Evolutionary conservation across 139 green algal species (phyloP).

Genomic region (Chlorella ohadii): DNA sequence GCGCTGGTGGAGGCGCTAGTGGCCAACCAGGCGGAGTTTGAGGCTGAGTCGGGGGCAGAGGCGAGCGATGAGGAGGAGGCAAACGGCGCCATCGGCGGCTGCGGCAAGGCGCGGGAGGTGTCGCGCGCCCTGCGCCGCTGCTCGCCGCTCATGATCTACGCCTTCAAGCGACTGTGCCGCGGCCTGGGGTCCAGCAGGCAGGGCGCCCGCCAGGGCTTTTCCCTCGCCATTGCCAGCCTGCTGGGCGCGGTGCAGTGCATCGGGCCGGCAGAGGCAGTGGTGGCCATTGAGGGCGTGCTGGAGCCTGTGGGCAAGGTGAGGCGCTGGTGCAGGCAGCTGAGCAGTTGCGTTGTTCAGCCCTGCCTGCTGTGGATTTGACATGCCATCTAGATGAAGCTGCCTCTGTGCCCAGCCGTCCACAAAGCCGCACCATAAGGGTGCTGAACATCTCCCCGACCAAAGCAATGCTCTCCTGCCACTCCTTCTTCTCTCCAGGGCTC

Average conservation of each 20-base stretch:
- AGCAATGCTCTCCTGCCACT: neutral
- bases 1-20: constrained; percentile 49
- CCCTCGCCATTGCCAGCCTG: constrained; percentile 67
- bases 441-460: too few species aligned
- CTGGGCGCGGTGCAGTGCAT: constrained; percentile 40
- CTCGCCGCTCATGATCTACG: constrained; percentile 72
- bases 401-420: neutral
- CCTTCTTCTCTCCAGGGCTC: constrained; percentile 4
- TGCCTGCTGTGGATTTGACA: too few species aligned
- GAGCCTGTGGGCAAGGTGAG: constrained; percentile 31
- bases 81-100: neutral
- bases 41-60: neutral
- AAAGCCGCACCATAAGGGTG: too few species aligned
- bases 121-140: constrained; percentile 57
- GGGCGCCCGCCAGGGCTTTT: constrained; percentile 86
- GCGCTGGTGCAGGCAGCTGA: too few species aligned
- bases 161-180: constrained; percentile 70
- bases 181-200: constrained; percentile 72
- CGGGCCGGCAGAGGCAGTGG: constrained; percentile 13
- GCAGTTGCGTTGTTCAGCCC: too few species aligned
- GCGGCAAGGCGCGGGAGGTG: constrained; percentile 22
- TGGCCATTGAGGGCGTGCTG: constrained; percentile 16
- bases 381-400: too few species aligned
- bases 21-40: constrained; percentile 47
- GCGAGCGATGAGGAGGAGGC: neutral